A percentile compares a stretch with the other conserved stretches of the same genome.
phyloP scores from a whole-genome alignment of 2,329 filamentous ascomycete species.

The Stemphylium beticola region DNA sequence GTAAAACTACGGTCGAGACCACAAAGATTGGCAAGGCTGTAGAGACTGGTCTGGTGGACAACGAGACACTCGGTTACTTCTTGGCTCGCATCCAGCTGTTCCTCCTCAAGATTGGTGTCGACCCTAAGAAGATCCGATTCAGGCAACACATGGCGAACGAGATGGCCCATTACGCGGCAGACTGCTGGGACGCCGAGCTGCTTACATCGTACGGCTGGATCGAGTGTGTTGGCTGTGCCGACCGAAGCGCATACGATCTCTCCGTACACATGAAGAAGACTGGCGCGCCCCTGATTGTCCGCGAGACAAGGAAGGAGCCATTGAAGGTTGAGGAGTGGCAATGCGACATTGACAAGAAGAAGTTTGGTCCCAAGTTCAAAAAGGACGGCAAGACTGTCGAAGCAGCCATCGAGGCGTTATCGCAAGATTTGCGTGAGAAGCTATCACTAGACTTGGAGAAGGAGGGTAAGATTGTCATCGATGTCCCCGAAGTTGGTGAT shows the following conservation, averaged over 20 bases:
- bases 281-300: constrained; percentile 81
- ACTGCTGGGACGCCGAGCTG: constrained; percentile 98
- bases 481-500: constrained; percentile 70
- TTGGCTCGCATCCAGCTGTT: constrained; percentile 91
- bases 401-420: constrained; percentile 73
- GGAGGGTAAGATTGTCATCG: constrained; percentile 76
- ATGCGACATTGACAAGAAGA: constrained; percentile 89
- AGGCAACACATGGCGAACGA: constrained; percentile 94
- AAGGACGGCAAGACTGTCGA: constrained; percentile 86
- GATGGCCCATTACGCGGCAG: constrained; percentile 92
- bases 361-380: constrained; percentile 93
- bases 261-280: constrained; percentile 93
- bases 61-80: constrained; percentile 98
- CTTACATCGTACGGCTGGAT: constrained; percentile 95
- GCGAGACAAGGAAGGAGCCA: constrained; percentile 80
- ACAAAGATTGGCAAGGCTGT: constrained; percentile 88
- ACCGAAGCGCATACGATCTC: constrained; percentile 93
- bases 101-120: constrained; percentile 85
- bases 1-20: constrained; percentile 76
- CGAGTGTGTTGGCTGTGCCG: constrained; percentile 96
- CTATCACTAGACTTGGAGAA: constrained; percentile 75
- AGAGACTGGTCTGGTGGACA: constrained; percentile 81
- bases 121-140: constrained; percentile 88
- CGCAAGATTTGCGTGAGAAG: constrained; percentile 81
- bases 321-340: constrained; percentile 85